These are phyloP conservation scores for Diversispora eburnea DNA, from an alignment of 192 early-diverging fungal species.

Conservation along the genomic window DNA sequence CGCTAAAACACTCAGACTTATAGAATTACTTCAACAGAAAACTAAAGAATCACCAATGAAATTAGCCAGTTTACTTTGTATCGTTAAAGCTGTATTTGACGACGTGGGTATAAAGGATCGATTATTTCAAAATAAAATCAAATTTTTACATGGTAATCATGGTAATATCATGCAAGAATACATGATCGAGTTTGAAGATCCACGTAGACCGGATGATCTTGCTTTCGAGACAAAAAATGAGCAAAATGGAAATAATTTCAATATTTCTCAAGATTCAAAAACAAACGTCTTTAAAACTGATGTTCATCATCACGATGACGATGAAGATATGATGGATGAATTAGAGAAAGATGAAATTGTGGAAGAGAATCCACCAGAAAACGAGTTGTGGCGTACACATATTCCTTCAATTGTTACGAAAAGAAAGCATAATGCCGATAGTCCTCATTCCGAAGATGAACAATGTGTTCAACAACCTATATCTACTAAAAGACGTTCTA, in stretches of 20 bases:
- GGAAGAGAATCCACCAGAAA: not conserved
- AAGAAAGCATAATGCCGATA: conserved; percentile 12
- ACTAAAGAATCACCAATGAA: conserved; percentile 22
- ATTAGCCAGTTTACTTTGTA: conserved; percentile 18
- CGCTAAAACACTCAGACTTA: conserved; percentile 10
- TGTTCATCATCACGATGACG: conserved; percentile 10
- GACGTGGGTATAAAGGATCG: conserved; percentile 10
- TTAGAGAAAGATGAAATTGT: conserved; percentile 28
- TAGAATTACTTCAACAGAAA: conserved; percentile 20
- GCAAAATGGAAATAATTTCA: not conserved
- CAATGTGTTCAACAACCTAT: not conserved
- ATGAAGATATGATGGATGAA: conserved; percentile 28
- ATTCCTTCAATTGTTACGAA: not conserved
- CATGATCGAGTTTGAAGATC: conserved; percentile 17
- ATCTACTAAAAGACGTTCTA: conserved; percentile 13
- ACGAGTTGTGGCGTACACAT: conserved; percentile 11
- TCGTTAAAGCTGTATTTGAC: conserved; percentile 21
- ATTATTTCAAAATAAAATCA: conserved; percentile 20
- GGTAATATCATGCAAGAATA: conserved; percentile 7
- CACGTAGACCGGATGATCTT: not conserved
- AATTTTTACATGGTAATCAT: conserved; percentile 11
- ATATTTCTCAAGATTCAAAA: not conserved
- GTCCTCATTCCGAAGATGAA: conserved; percentile 19
- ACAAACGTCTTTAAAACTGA: not conserved
- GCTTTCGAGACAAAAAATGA: not conserved